These are phyloP conservation scores for Penicillium fimorum DNA, from an alignment of 495 filamentous ascomycete genomes.

Conservation along the genomic window DNA sequence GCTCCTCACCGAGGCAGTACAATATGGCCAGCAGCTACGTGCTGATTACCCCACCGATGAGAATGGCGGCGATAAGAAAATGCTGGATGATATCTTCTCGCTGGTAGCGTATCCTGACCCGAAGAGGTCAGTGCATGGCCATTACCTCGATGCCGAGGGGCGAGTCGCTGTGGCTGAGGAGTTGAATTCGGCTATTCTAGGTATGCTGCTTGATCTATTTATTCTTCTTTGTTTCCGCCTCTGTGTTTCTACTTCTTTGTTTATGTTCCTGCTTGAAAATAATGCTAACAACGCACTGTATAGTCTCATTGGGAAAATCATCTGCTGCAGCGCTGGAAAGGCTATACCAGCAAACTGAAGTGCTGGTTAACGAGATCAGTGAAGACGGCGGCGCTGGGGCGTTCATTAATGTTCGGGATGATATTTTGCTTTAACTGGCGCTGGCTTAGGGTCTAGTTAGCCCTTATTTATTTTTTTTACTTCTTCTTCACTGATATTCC, in stretches of 20 bases:
- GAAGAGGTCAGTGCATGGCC: constrained; percentile 67
- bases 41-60: constrained; percentile 70
- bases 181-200: constrained; percentile 88
- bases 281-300: constrained; percentile 17
- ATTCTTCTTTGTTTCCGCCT: background rate
- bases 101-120: constrained; percentile 86
- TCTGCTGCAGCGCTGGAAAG: constrained; percentile 83
- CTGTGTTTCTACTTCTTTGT: constrained; percentile 1
- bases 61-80: constrained; percentile 64
- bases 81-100: constrained; percentile 82
- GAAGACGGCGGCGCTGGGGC: constrained; percentile 82
- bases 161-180: constrained; percentile 86
- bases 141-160: constrained; percentile 72
- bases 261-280: background rate
- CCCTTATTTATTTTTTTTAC: background rate
- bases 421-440: constrained; percentile 49
- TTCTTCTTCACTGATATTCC: background rate
- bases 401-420: constrained; percentile 77
- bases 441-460: background rate
- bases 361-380: constrained; percentile 76
- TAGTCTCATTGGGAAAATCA: constrained; percentile 88
- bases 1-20: constrained; percentile 65
- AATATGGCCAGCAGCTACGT: constrained; percentile 78
- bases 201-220: constrained; percentile 49
- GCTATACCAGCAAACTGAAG: constrained; percentile 82